Conservation (phyloP, 176 grass and related monocot species). For the Tillandsia leiboldiana region DNA sequence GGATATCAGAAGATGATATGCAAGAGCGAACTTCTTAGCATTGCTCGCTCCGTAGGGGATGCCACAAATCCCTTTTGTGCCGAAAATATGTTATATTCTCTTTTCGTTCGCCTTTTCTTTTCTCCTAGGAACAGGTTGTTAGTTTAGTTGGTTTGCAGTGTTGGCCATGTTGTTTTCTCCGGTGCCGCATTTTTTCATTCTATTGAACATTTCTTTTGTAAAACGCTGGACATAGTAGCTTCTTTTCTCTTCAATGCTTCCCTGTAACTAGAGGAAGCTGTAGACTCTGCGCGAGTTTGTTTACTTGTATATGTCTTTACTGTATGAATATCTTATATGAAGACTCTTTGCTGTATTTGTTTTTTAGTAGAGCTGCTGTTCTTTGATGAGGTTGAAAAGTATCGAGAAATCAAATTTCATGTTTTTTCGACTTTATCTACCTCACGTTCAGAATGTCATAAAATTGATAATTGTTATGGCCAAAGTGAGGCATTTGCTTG, state of each 20-base stretch:
- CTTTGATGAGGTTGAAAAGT: too few species aligned
- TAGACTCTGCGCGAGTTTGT: neutral
- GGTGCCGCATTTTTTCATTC: neutral
- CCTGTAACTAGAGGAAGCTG: neutral
- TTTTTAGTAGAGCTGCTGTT: too few species aligned
- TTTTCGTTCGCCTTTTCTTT: neutral
- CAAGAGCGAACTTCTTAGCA: neutral
- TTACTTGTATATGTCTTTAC: neutral
- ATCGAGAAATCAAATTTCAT: too few species aligned
- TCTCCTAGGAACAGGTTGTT: neutral
- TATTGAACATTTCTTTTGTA: neutral
- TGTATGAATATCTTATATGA: neutral
- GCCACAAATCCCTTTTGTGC: neutral
- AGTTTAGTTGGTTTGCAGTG: neutral
- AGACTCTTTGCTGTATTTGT: too few species aligned
- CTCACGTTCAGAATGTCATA: too few species aligned
- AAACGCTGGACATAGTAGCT: neutral
- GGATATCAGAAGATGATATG: slow-evolving; percentile 4
- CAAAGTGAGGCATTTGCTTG: too few species aligned
- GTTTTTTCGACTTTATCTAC: too few species aligned
- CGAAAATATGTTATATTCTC: neutral
- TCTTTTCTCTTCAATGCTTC: neutral
- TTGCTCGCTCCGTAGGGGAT: neutral
- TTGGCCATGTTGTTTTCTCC: too few species aligned
- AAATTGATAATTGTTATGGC: too few species aligned